phyloP scores from a whole-genome alignment of 2,329 filamentous ascomycete genomes.

The Colletotrichum coccodes region DNA sequence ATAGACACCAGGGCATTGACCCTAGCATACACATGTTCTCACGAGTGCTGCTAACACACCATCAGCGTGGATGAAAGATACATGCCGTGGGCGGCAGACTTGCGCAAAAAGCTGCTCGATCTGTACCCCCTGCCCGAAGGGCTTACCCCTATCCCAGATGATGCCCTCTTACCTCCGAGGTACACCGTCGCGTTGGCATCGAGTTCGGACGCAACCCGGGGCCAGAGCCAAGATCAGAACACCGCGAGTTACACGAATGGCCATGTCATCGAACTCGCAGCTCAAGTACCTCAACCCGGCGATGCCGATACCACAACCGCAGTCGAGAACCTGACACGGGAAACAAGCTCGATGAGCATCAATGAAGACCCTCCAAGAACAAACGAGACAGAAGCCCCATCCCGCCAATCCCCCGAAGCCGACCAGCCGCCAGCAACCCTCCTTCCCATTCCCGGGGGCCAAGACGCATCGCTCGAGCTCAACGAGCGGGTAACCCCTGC shows the following conservation, averaged over 20 bases:
- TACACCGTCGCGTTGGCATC: conserved; percentile 65
- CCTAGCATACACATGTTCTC: no score
- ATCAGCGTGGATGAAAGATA: conserved; percentile 83
- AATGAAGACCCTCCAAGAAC: background rate
- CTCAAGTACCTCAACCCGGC: background rate
- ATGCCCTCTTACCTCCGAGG: conserved; percentile 80
- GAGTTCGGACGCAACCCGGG: conserved; percentile 33
- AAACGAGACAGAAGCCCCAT: background rate
- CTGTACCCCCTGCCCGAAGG: conserved; percentile 76
- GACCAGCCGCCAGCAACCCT: conserved; percentile 36
- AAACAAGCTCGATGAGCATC: conserved; percentile 9
- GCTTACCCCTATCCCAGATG: conserved; percentile 75
- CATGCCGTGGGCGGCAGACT: conserved; percentile 77
- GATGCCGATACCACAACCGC: background rate
- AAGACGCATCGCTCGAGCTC: conserved; percentile 66
- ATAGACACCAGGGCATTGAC: background rate
- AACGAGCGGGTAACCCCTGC: conserved; percentile 80
- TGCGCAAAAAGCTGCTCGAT: conserved; percentile 74
- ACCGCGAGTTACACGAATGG: background rate
- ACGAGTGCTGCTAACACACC: conserved; percentile 7
- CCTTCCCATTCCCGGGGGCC: conserved; percentile 67
- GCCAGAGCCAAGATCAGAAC: background rate
- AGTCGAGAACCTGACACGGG: background rate
- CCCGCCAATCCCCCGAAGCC: background rate
- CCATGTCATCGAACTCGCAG: background rate